Base-by-base conservation (phyloP, 2,329 filamentous ascomycete genomes). In the Cordyceps javanica region DNA sequence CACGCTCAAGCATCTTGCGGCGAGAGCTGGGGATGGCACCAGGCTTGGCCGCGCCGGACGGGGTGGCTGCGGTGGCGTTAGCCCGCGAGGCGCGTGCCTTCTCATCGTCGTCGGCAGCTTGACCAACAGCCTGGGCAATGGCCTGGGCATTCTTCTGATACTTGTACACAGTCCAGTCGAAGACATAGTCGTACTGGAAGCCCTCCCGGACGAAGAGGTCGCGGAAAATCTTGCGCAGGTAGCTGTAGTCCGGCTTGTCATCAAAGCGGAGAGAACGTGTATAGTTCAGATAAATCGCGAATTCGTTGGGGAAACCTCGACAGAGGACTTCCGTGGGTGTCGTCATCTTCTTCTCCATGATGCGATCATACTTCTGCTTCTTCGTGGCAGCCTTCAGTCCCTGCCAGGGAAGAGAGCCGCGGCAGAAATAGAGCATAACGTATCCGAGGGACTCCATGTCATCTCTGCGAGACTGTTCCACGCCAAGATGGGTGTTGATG, bases 271-370 rank as follows among this genome's bases (percentile, higher is more conserved):
- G 90, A 58, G 92, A 97, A 62, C 94, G 90, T 55, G 93, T 97
- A 82, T 99, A 97, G 87, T 97, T 97, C 54, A 99, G 84, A 76
- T 99, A 99, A 75, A 97, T 97, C 79, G 93, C 92, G 68, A 99
- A 99, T 79, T 99, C 94, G 75, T 97, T 97, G 68, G 94, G 94
- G 82, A 99, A 97, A 65, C 94, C 94, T 74, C 93, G 91, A 87
- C 94, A 99, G 51, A 99, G 90, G 50, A 97, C 92, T 77, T 99
- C 93, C 67, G 93, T 97, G 9, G 94, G 92, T 3, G 94, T 99
- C 14, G 94, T 99, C 94, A 97, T 97, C 90, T 99, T 99, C 88
- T 99, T 99, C 83, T 99, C 94, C 93, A 97, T 97, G 79, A 99
- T 99, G 64, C 93, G 87, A 78, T 99, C 94, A 73, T 99, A 97